Conservation (phyloP, 768 basidiomycete species). For the Collybiopsis confluens region DNA sequence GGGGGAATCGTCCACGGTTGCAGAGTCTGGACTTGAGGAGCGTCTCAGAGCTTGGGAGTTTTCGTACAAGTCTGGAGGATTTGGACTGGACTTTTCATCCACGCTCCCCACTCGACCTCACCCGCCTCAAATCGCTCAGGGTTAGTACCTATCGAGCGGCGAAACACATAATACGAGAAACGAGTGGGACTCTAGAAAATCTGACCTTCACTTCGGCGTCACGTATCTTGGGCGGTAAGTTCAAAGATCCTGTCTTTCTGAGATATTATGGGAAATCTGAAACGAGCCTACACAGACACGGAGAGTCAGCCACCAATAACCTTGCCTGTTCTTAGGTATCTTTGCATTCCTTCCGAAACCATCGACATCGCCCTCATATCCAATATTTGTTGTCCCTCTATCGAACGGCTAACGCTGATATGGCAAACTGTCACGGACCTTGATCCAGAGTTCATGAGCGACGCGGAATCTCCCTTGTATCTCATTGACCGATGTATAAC, state of each 20-base stretch:
- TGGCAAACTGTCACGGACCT: constrained; percentile 5
- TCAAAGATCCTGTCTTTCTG: background rate
- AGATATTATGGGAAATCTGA: background rate
- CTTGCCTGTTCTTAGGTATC: background rate
- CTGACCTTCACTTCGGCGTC: constrained; percentile 5
- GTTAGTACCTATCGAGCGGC: constrained; percentile 3
- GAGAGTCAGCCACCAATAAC: constrained; percentile 4
- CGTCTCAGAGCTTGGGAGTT: constrained; percentile 1
- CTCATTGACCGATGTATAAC: constrained; percentile 1
- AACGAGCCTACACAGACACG: background rate
- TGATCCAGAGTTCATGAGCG: constrained; percentile 3
- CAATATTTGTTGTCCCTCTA: background rate
- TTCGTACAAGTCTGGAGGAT: constrained; percentile 1
- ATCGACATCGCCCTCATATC: constrained; percentile 3
- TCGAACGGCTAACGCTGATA: constrained; percentile 2
- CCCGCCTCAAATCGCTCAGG: background rate
- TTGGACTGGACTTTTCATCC: constrained; percentile 5
- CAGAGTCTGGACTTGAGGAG: constrained; percentile 3
- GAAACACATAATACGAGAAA: background rate
- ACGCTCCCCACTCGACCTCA: constrained; percentile 2
- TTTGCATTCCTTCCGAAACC: constrained; percentile 3
- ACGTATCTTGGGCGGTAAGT: constrained; percentile 1
- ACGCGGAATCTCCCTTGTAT: background rate
- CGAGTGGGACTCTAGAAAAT: background rate
- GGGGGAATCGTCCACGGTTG: background rate